phyloP scores from a whole-genome alignment of 768 basidiomycete species.

The Hygrophoropsis aurantiaca region DNA sequence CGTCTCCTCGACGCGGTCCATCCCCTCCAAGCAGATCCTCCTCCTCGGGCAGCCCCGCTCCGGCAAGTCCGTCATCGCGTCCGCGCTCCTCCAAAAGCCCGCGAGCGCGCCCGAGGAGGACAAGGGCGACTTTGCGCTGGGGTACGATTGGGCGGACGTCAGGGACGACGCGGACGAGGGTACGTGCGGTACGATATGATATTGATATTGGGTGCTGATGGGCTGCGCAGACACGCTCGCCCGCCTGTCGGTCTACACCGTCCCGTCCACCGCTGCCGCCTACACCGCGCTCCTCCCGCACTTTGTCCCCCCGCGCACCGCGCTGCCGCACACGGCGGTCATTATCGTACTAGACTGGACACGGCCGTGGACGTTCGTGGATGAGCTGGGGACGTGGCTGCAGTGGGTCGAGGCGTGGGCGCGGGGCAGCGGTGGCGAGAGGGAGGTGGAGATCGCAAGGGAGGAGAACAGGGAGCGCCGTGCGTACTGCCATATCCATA shows the following conservation, averaged over 20 bases:
- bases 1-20: conserved; percentile 77
- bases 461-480: conserved; percentile 84
- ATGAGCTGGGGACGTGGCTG: conserved; percentile 84
- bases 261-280: conserved; percentile 74
- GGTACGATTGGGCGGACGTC: conserved; percentile 91
- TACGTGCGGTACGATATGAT: conserved; percentile 30
- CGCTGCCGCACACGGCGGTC: conserved; percentile 70
- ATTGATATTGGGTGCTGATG: conserved; percentile 1
- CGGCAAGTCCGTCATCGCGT: conserved; percentile 75
- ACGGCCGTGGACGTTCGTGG: conserved; percentile 86
- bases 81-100: conserved; percentile 71
- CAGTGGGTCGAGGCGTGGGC: conserved; percentile 83
- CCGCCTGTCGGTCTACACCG: conserved; percentile 87
- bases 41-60: conserved; percentile 77
- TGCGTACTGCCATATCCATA: conserved; percentile 38
- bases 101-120: conserved; percentile 47
- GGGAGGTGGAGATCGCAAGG: conserved; percentile 71
- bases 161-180: conserved; percentile 95
- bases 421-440: conserved; percentile 56
- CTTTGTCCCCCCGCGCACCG: conserved; percentile 70
- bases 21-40: conserved; percentile 85
- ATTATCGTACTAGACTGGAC: conserved; percentile 95
- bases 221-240: conserved; percentile 72
- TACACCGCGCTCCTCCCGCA: conserved; percentile 74
- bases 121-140: conserved; percentile 79